Percentiles rank a stretch among this genome's conserved stretches.
phyloP scores from a whole-genome alignment of 768 basidiomycete species.

The Phaffia tasmanica region DNA sequence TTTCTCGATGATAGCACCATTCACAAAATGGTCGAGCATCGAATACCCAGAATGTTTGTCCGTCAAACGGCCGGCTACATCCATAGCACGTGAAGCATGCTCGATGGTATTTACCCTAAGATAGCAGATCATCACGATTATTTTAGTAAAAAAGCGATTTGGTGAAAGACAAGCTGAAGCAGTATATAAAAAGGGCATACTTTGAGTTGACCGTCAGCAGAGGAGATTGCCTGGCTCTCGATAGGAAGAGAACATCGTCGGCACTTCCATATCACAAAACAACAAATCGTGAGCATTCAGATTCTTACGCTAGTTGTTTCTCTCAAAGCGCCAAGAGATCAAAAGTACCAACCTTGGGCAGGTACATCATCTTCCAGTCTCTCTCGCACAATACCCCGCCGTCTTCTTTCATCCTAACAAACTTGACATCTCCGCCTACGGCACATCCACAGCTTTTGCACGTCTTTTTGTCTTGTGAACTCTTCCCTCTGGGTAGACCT shows the following conservation, averaged over 20 bases:
- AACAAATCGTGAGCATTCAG: background rate
- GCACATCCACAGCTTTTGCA: conserved; percentile 64
- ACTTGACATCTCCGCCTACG: conserved; percentile 65
- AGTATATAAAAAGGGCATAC: conserved; percentile 32
- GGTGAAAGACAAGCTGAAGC: too few relatives aligned
- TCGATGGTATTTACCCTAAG: conserved; percentile 61
- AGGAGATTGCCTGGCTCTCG: conserved; percentile 81
- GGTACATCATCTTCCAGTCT: conserved; percentile 94
- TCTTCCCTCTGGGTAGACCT: too few relatives aligned
- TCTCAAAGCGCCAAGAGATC: conserved; percentile 9
- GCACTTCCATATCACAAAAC: conserved; percentile 48
- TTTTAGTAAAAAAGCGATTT: too few relatives aligned
- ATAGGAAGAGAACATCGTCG: conserved; percentile 77
- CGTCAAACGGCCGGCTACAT: conserved; percentile 82
- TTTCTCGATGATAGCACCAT: conserved; percentile 85
- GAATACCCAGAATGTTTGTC: conserved; percentile 81
- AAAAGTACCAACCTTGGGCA: conserved; percentile 59
- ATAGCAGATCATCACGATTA: too few relatives aligned
- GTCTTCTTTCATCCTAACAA: conserved; percentile 37
- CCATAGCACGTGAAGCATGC: conserved; percentile 79
- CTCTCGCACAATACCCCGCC: conserved; percentile 63
- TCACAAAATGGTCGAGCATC: conserved; percentile 83
- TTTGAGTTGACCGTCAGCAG: conserved; percentile 83
- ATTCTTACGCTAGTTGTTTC: conserved; percentile 4
- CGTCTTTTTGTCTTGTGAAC: conserved; percentile 26